These are phyloP conservation scores for Cladosporium sphaerospermum DNA, from an alignment of 2,329 filamentous ascomycete species.

Conservation along the genomic window DNA sequence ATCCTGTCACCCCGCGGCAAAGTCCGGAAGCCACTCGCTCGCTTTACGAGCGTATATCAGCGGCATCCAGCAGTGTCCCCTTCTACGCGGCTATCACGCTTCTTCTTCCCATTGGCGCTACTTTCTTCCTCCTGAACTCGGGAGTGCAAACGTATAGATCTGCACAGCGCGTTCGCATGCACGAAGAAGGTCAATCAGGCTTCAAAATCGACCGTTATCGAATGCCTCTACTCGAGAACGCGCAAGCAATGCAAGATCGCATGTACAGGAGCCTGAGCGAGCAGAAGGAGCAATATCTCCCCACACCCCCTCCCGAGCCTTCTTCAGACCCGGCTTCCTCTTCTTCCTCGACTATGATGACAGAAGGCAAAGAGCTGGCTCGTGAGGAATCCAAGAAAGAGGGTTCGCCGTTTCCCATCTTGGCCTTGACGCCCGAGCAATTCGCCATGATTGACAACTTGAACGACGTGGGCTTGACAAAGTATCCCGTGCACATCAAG, in stretches of 20 bases:
- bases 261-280: constrained; percentile 68
- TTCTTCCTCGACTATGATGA: constrained; percentile 8
- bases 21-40: constrained; percentile 15
- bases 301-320: constrained; percentile 35
- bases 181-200: constrained; percentile 58
- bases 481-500: constrained; percentile 65
- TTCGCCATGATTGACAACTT: constrained; percentile 78
- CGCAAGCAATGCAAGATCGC: constrained; percentile 69
- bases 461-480: constrained; percentile 55
- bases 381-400: constrained; percentile 23
- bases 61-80: constrained; percentile 45
- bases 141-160: constrained; percentile 69
- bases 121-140: constrained; percentile 67
- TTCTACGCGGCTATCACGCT: constrained; percentile 57
- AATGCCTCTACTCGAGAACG: constrained; percentile 67
- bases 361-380: constrained; percentile 18
- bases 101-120: constrained; percentile 63
- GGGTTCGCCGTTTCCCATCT: constrained; percentile 47
- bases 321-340: constrained; percentile 23
- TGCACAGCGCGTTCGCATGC: constrained; percentile 63
- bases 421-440: constrained; percentile 73
- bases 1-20: constrained; percentile 50
- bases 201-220: constrained; percentile 65
- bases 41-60: constrained; percentile 15
- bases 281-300: constrained; percentile 58